phyloP scores from a whole-genome alignment of 805 yeast species.

The Candida piceae region DNA sequence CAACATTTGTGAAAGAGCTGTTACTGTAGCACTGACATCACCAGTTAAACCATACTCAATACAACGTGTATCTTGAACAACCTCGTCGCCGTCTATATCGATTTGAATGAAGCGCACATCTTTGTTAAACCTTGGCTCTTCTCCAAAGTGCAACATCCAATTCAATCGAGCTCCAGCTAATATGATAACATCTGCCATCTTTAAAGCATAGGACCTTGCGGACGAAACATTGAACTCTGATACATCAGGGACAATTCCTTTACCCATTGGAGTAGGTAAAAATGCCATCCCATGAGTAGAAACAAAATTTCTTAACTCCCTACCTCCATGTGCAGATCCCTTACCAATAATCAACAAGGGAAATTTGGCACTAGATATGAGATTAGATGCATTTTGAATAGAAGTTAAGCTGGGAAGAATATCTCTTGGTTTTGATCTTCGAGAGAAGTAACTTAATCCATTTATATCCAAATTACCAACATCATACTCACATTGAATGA shows the following conservation, averaged over 20 bases:
- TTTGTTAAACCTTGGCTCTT: slow-evolving; percentile 43
- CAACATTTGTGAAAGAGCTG: slow-evolving; percentile 29
- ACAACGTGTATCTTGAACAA: slow-evolving; percentile 21
- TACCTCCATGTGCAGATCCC: slow-evolving; percentile 48
- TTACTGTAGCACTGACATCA: slow-evolving; percentile 41
- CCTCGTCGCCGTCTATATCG: slow-evolving; percentile 47
- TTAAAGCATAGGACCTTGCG: slow-evolving; percentile 58
- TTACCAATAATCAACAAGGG: slow-evolving; percentile 63
- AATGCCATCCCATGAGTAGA: slow-evolving; percentile 43
- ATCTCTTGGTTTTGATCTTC: slow-evolving; percentile 2
- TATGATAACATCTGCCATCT: slow-evolving; percentile 52
- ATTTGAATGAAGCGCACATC: slow-evolving; percentile 51
- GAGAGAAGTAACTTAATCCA: slow-evolving; percentile 19
- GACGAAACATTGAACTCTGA: slow-evolving; percentile 48
- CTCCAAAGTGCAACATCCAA: slow-evolving; percentile 71
- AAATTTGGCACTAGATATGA: slow-evolving; percentile 31
- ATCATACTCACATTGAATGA: slow-evolving; percentile 35
- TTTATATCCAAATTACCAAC: background rate
- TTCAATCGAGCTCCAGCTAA: slow-evolving; percentile 64
- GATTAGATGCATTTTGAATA: slow-evolving; percentile 32
- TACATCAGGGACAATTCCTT: slow-evolving; percentile 58
- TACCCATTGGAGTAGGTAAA: slow-evolving; percentile 76
- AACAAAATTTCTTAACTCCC: slow-evolving; percentile 38
- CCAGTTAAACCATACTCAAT: slow-evolving; percentile 31
- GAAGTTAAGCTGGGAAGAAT: slow-evolving; percentile 32